Evolutionary conservation across 805 yeast genomes (phyloP), one percentile per base, ranked within the genome.

Genomic region (Candida hungchunana): DNA sequence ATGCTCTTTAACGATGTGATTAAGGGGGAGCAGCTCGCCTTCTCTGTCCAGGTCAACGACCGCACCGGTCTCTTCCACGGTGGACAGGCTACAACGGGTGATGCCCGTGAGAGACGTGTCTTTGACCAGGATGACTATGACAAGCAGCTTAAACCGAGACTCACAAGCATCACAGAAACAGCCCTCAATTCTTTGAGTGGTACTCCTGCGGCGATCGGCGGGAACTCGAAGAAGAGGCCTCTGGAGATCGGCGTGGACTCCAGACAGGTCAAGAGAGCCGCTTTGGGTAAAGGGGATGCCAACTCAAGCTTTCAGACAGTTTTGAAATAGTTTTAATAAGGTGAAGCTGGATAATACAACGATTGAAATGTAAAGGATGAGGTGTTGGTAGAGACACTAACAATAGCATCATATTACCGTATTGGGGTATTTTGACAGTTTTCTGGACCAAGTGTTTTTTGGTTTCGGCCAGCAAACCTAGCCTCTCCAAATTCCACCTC

Each of bases 1-100:
- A 76, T 76, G 48, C 62, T 87, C 14, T 79, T 87, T 46, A 67
- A 71, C 36, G 95, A 86, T 54, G 69, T 60, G 17, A 62, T 64
- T 6, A 63, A 73, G 13, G 59, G 66, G 10, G 77, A 77, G 28
- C 67, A 59, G 32, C 60, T 83, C 47, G 72, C 77, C 3, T 83
- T 75, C 50, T 58, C 56, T 29, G 72, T 82, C 4, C 55, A 62
- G 11, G 63, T 82, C 18, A 63, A 66, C 34, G 88, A 82, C 46
- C 58, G 72, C 1, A 78, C 87, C 0, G 89, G 89, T 2, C 56
- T 81, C 15, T 80, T 71, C 58, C 69, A 73, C 35, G 71, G 68
- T 11, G 79, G 79, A 7, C 58, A 59, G 13, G 23, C 28, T 8
- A 26, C 29, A 5, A 18, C 19, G 27, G 31, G 11, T n/a, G n/a